These are phyloP conservation scores for Chrysochromulina tobinii DNA, from an alignment of 78 protist species.

Conservation along the genomic window DNA sequence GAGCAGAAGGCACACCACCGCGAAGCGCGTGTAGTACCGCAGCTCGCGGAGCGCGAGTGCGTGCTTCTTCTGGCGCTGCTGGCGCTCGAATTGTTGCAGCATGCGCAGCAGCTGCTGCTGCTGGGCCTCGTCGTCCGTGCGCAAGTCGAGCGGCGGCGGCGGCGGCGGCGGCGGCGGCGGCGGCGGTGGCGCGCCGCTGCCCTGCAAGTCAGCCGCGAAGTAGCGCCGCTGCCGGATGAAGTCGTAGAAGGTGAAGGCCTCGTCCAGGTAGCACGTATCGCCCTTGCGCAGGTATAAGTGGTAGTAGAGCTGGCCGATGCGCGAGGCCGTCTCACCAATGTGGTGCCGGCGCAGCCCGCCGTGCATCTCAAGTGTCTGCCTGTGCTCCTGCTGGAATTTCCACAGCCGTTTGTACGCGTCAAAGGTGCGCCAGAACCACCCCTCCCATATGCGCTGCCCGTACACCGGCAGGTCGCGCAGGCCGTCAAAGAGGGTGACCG, in stretches of 20 bases:
- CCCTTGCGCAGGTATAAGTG: conserved; percentile 69
- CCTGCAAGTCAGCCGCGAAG: neutral
- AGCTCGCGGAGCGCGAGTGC: conserved; percentile 42
- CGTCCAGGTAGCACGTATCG: conserved; percentile 67
- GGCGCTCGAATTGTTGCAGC: neutral
- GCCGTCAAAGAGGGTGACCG: neutral
- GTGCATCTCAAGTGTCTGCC: conserved; percentile 36
- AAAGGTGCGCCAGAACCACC: conserved; percentile 72
- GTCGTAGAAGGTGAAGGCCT: conserved; percentile 67
- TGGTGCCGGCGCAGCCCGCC: conserved; percentile 63
- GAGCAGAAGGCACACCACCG: conserved; percentile 66
- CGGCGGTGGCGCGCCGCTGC: neutral
- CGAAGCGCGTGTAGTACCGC: conserved; percentile 73
- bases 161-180: too few relatives aligned
- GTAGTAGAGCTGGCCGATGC: conserved; percentile 72
- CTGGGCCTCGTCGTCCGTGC: neutral
- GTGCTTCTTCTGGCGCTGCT: neutral
- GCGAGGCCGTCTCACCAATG: conserved; percentile 77
- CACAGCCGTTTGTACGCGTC: conserved; percentile 55
- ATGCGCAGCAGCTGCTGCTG: neutral
- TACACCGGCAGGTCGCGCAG: conserved; percentile 60
- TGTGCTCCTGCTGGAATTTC: conserved; percentile 65
- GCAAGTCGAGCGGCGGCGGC: neutral
- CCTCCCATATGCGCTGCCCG: conserved; percentile 68
- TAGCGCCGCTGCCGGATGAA: conserved; percentile 68